Evolutionary conservation across 2,329 filamentous ascomycete species (phyloP).

Genomic region (Fusarium brachygibbosum): DNA sequence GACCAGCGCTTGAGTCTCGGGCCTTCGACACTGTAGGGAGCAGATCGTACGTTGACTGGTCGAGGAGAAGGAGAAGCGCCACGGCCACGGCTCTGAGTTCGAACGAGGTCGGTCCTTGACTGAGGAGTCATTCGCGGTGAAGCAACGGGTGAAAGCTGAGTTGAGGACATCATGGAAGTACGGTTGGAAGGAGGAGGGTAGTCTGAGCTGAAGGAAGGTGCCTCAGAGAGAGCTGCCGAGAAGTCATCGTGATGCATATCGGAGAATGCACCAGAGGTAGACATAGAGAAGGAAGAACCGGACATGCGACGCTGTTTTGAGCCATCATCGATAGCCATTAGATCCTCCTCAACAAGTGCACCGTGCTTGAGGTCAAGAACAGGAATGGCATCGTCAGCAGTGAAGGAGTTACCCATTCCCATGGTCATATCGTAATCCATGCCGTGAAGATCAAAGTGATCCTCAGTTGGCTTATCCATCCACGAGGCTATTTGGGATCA

Average conservation of each 20-base stretch:
- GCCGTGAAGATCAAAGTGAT: slow-evolving; percentile 67
- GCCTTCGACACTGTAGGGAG: slow-evolving; percentile 78
- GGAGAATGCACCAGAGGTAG: slow-evolving; percentile 73
- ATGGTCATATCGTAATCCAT: slow-evolving; percentile 71
- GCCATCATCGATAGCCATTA: slow-evolving; percentile 64
- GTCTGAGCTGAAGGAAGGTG: slow-evolving; percentile 74
- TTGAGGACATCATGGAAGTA: slow-evolving; percentile 78
- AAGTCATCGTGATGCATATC: slow-evolving; percentile 81
- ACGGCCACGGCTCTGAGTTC: slow-evolving; percentile 75
- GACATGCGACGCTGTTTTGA: slow-evolving; percentile 74
- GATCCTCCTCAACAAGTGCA: slow-evolving; percentile 63
- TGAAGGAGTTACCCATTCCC: slow-evolving; percentile 72
- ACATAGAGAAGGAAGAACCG: slow-evolving; percentile 80
- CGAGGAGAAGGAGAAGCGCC: slow-evolving; percentile 77
- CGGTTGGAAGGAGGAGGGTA: slow-evolving; percentile 76
- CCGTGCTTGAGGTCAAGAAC: slow-evolving; percentile 71
- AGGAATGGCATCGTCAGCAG: slow-evolving; percentile 72
- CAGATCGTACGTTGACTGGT: slow-evolving; percentile 72
- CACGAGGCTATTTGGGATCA: slow-evolving; percentile 53
- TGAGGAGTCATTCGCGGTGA: slow-evolving; percentile 77
- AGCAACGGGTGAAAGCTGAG: slow-evolving; percentile 78
- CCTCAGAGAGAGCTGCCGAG: slow-evolving; percentile 74
- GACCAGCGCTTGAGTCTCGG: slow-evolving; percentile 81
- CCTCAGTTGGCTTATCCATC: slow-evolving; percentile 70
- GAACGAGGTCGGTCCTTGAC: slow-evolving; percentile 70